Base-by-base conservation (phyloP, 257 asterid genomes). In the Buddleja alternifolia region DNA sequence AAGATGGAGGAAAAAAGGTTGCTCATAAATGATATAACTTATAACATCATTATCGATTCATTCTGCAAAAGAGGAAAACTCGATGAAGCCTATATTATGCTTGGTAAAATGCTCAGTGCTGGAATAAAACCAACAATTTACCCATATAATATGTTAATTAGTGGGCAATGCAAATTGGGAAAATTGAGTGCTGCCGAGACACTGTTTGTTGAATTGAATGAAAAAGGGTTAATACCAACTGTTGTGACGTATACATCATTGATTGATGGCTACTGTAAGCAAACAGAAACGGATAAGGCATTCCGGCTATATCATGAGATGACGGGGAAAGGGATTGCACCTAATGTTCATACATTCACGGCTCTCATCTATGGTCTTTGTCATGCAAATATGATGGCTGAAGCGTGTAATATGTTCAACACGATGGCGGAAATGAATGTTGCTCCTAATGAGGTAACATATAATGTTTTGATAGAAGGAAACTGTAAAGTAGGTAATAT, bases 191-290 rank as follows among this genome's bases (percentile, higher is more conserved):
- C 74, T 20, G 99, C 97, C 7, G 84, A 75, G 70, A 71, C 36
- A 10, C 60, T 83, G 44, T 76, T 85, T 76, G 67, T 73, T 19
- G 90, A 88, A 62, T 83, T 86, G 86, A 78, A 69, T 24, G 70
- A 67, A 37, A 88, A 73, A 69, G 97, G 96, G 48, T 29, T 88
- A 70, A 48, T 47, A 62, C 96, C 94, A n/a, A 89, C 86, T 40
- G 97, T 88, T 62, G 95, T 93, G 46, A 90, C 97, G 4, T 93
- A 90, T 63, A 93, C 96, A 4, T 86, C 96, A 25, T 78, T 93
- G 81, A 85, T 93, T 39, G 96, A 85, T 68, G 97, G 96, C 23
- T 93, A 81, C 59, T 84, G 90, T 63, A 87, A 83, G 82, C 86
- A 80, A 75, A 79, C 79, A 20, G 83, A 84, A 60, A 79, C 83